Evolutionary conservation across 1,139 yeast genomes (phyloP).

Genomic region (Diutina ranongensis): DNA sequence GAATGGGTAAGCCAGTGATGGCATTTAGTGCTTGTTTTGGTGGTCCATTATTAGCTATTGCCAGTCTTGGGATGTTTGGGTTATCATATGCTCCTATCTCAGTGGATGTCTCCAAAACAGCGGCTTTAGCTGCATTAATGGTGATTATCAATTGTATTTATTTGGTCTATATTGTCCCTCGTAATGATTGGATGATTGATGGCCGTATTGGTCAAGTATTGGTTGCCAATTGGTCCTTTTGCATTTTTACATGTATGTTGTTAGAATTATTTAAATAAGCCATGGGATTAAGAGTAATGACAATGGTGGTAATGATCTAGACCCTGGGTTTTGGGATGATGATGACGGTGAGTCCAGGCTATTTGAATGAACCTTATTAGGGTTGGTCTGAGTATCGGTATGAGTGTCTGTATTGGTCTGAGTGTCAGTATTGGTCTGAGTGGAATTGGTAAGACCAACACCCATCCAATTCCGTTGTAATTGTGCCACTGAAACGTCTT

Average conservation of each 20-base stretch:
- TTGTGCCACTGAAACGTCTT: not conserved
- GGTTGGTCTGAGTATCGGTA: too few relatives aligned
- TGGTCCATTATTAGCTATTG: slow-evolving; percentile 48
- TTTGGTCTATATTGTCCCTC: not conserved
- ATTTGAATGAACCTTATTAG: too few relatives aligned
- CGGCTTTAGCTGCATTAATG: not conserved
- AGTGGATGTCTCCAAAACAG: not conserved
- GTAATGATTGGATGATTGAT: not conserved
- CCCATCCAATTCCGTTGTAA: too few relatives aligned
- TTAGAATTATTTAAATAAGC: not conserved
- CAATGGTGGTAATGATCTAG: too few relatives aligned
- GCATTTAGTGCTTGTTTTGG: slow-evolving; percentile 94
- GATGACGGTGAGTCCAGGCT: too few relatives aligned
- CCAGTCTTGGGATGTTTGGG: not conserved
- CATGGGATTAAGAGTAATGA: not conserved
- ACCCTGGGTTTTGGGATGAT: too few relatives aligned
- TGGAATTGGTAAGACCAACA: too few relatives aligned
- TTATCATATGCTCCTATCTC: not conserved
- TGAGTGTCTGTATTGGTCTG: too few relatives aligned
- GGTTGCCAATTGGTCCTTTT: not conserved
- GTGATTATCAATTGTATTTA: not conserved
- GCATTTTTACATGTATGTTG: not conserved
- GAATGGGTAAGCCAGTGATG: slow-evolving; percentile 82
- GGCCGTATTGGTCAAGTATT: not conserved
- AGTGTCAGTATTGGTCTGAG: too few relatives aligned